Evolutionary conservation across 345 rosid species (phyloP).

Genomic region (Garcia nutans): DNA sequence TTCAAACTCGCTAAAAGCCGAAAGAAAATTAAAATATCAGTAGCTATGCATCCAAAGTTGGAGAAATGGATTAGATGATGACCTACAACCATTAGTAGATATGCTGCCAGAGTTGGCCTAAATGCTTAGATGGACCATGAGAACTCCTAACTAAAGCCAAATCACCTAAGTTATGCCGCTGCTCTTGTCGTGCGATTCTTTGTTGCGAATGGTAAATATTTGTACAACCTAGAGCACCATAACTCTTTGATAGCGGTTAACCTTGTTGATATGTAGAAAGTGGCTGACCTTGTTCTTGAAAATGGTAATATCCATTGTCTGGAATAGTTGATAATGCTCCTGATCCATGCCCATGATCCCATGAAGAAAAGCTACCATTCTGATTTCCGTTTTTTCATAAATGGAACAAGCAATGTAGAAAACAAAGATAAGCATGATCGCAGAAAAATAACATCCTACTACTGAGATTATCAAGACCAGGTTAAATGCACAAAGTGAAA

Average conservation of each 20-base stretch:
- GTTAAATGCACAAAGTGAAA: background rate
- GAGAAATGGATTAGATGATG: background rate
- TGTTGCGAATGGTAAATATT: conserved; percentile 21
- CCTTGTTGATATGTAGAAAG: conserved; percentile 26
- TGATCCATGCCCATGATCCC: conserved; percentile 31
- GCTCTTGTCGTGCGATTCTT: conserved; percentile 21
- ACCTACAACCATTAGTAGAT: conserved; percentile 6
- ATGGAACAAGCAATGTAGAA: background rate
- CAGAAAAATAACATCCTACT: background rate
- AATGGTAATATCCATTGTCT: conserved; percentile 17
- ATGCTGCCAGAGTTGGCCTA: conserved; percentile 22
- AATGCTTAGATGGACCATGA: conserved; percentile 22
- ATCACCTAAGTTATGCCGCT: conserved; percentile 21
- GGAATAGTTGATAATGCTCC: conserved; percentile 21
- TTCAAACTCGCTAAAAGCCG: conserved; percentile 10
- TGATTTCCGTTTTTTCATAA: conserved; percentile 3
- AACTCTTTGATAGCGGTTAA: conserved; percentile 29
- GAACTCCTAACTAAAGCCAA: conserved; percentile 6
- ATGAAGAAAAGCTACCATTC: conserved; percentile 25
- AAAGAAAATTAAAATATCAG: conserved; percentile 16
- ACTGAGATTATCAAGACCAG: background rate
- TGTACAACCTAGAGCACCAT: conserved; percentile 25
- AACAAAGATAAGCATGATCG: background rate
- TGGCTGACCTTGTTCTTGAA: conserved; percentile 28
- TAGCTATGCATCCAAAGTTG: conserved; percentile 15